Evolutionary conservation across 2,329 filamentous ascomycete genomes (phyloP), one percentile per base, ranked within the genome.

Genomic region (Zymoseptoria tritici): DNA sequence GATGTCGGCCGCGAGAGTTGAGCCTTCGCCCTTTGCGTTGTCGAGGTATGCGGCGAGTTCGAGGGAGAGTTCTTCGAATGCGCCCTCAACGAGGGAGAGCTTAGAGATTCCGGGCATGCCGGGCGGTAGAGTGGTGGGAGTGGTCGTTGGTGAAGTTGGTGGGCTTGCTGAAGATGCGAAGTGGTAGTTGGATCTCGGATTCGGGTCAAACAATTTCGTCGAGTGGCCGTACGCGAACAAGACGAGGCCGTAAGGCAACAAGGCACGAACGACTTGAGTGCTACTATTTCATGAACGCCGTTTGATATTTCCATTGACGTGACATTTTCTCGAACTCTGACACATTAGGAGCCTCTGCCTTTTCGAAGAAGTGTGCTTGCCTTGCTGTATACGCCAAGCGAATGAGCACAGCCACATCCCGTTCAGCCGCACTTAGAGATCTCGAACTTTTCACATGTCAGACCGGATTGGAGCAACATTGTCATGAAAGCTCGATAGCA

Each of bases 1-100:
- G 74, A 94, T 79, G 68, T 89, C 86, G 67, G 80, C 73, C 70
- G 83, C 80, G 61, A 87, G 72, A 56, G 76, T 77, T 64, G 76
- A 76, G 65, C 82, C 82, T 64, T 84, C 81, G 69, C 78, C 77
- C 72, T 89, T 88, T 74, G 92, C 84, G 69, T 86, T 81, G 77
- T 96, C 91, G 75, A 99, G 82, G 79, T 96, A 97, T 71, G 92
- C 89, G 76, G 93, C 91, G 81, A 99, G 89, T 80, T 99, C 94
- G 77, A 90, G 87, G 72, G 89, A 87, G 74, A 97, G 87, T 80
- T 97, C 94, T 76, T 91, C 86, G 77, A 97, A 96, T 71, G 85
- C 85, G 76, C 94, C 94, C 81, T 99, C 94, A 77, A 99, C 85
- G 69, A 87, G 79, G 69, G 86, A 81, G 71, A 84, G 85, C 67